Base-by-base conservation (phyloP, 2,329 filamentous ascomycete genomes). In the Sarocladium strictum region DNA sequence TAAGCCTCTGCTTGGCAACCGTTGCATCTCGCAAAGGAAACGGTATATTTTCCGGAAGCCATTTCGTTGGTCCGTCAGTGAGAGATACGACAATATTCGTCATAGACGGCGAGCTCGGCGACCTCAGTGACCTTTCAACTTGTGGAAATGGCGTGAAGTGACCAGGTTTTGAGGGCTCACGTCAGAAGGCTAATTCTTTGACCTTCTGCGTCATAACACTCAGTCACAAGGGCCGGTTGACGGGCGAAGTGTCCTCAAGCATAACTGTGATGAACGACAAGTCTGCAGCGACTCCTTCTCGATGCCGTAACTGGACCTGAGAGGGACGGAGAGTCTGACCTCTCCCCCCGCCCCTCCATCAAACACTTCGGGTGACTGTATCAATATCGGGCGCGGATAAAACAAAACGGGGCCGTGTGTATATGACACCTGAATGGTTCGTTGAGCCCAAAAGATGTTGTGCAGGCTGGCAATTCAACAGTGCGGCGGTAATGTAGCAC, bases 131-230 rank as follows among this genome's bases (percentile, higher is more conserved):
- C 23, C 6, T n/a, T 29, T n/a, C 21, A n/a, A 49, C 21, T 19
- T 24, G 5, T 19, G 21, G 26, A 29, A 24, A n/a, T n/a, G 23
- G n/a, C 10, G 23, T 29, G 17, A 32, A 29, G 11, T 49, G 3
- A 11, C 15, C 43, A 29, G 26, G 11, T 17, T n/a, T 27, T n/a
- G 17, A 17, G 19, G n/a, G 43, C 43, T 49, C 43, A 49, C 43
- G 24, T 49, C 43, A 49, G 43, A 49, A 49, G 43, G 43, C 43
- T 49, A 27, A 45, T 26, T 40, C 37, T 12, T 32, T 32, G 29
- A 12, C 35, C 35, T 9, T 38, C 9, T 38, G 6, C 7, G 9
- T 38, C n/a, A 15, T 38, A 38, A 15, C n/a, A n/a, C n/a, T 38
- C 35, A 38, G 35, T n/a, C 35, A 12, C 29, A 6, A 32, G 12